Evolutionary conservation across 345 rosid genomes (phyloP), one percentile per base, ranked within the genome.

Genomic region (Heritiera littoralis): DNA sequence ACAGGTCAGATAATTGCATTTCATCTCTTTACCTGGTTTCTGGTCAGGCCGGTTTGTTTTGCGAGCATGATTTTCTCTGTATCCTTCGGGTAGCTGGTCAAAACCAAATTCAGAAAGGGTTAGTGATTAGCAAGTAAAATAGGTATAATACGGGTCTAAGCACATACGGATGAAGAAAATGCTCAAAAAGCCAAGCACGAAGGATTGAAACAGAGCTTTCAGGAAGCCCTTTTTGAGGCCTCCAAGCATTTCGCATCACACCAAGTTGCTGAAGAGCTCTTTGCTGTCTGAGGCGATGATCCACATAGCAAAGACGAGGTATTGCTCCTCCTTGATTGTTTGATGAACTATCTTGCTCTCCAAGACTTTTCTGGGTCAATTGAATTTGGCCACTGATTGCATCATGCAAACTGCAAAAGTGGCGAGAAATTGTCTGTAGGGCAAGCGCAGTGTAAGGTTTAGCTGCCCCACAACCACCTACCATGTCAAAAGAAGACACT

Each of bases 121-220:
- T 56, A 72, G 72, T 28, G 48, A 54, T 77, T 58, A 74, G 66
- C 7, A 66, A 56, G 32, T 46, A 60, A 12, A 66, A 18, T 5
- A 23, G 48, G 48, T 32, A 20, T 35, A 41, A 40, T 17, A 58
- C 59, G 55, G 48, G 69, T 20, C 45, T 46, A 77, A 41, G 74
- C 43, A 80, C 93, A 68, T 89, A 90, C 92, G 93, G 97, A 60
- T 92, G 98, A 80, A 96, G 98, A 81, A 96, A 96, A 90, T 96
- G 99, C 84, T 96, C 99, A 66, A 96, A 96, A 77, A 96, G 88
- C 99, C 99, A 96, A 74, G 98, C 97, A 49, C 98, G 95, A 86
- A 23, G 28, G 28, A 23, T 23, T 23, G 28, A 23, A 23, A 23
- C 28, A 23, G 28, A 23, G 28, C 28, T 91, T 84, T 96, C 99